Evolutionary conservation across 768 basidiomycete genomes (phyloP).

Genomic region (Collybia sordida): DNA sequence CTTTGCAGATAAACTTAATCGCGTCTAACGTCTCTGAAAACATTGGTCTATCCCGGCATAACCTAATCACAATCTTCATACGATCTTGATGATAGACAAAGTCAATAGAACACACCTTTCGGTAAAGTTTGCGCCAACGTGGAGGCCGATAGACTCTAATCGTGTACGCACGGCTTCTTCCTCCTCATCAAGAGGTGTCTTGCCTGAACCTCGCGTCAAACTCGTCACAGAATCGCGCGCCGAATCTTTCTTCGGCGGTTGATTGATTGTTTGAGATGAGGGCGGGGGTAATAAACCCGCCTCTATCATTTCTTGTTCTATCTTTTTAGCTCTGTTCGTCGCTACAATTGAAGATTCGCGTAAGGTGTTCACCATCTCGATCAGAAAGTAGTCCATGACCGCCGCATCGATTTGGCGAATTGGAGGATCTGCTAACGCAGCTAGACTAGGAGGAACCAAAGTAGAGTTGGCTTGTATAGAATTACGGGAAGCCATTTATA

Average conservation of each 20-base stretch:
- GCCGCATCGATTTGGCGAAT: slow-evolving; percentile 60
- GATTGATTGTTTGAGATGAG: slow-evolving; percentile 36
- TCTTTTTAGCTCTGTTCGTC: slow-evolving; percentile 58
- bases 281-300: slow-evolving; percentile 69
- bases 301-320: slow-evolving; percentile 78
- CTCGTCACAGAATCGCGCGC: slow-evolving; percentile 46
- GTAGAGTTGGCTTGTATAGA: slow-evolving; percentile 29
- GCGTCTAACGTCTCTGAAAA: slow-evolving; percentile 85
- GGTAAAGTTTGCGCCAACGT: slow-evolving; percentile 83
- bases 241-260: slow-evolving; percentile 41
- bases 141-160: slow-evolving; percentile 81
- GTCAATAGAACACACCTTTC: slow-evolving; percentile 60
- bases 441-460: slow-evolving; percentile 30
- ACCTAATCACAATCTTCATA: slow-evolving; percentile 35
- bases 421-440: slow-evolving; percentile 66
- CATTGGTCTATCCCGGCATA: slow-evolving; percentile 72
- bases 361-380: slow-evolving; percentile 75
- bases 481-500: slow-evolving; percentile 29
- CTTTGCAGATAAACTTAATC: slow-evolving; percentile 96
- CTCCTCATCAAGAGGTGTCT: slow-evolving; percentile 55
- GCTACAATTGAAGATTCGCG: slow-evolving; percentile 75
- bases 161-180: slow-evolving; percentile 69
- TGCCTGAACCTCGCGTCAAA: slow-evolving; percentile 31
- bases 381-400: slow-evolving; percentile 84
- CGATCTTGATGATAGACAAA: not conserved